These are phyloP conservation scores for Tremella mesenterica DNA, from an alignment of 768 basidiomycete species.

Conservation along the genomic window DNA sequence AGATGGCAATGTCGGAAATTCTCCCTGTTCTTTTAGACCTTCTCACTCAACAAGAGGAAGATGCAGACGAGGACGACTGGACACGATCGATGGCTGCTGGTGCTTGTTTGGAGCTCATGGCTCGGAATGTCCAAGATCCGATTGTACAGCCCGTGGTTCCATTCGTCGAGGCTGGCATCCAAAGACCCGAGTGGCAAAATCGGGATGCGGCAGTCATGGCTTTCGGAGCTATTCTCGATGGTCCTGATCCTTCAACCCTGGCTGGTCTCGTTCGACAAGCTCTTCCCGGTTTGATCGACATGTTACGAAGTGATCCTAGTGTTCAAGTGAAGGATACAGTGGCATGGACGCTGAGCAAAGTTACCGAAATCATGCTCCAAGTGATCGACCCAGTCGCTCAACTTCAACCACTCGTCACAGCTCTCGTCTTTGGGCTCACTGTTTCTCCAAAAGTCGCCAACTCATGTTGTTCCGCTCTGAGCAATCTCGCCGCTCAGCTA, in stretches of 20 bases:
- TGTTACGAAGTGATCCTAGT: slow-evolving; percentile 76
- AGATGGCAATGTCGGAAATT: slow-evolving; percentile 88
- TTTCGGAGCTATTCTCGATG: slow-evolving; percentile 94
- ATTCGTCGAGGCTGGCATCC: slow-evolving; percentile 96
- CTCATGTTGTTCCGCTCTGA: slow-evolving; percentile 93
- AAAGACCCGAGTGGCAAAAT: slow-evolving; percentile 79
- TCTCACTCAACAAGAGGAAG: slow-evolving; percentile 87
- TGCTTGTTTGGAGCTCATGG: slow-evolving; percentile 78
- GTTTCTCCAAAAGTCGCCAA: slow-evolving; percentile 77
- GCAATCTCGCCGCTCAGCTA: slow-evolving; percentile 88
- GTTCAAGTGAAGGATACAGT: slow-evolving; percentile 89
- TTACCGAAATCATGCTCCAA: slow-evolving; percentile 78
- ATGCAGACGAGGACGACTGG: slow-evolving; percentile 98
- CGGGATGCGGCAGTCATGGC: slow-evolving; percentile 98
- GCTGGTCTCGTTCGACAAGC: slow-evolving; percentile 89
- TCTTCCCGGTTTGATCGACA: slow-evolving; percentile 81
- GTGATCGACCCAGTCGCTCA: slow-evolving; percentile 85
- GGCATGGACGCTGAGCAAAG: slow-evolving; percentile 93
- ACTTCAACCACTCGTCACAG: slow-evolving; percentile 69
- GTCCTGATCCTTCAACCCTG: slow-evolving; percentile 79
- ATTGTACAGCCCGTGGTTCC: slow-evolving; percentile 91
- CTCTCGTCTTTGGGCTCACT: slow-evolving; percentile 68
- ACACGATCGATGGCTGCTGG: slow-evolving; percentile 95
- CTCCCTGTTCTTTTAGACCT: slow-evolving; percentile 82
- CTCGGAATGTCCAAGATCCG: slow-evolving; percentile 78